Evolutionary conservation across 352 stramenopile genomes (phyloP).

Genomic region (Heterotrichella gracilis): DNA sequence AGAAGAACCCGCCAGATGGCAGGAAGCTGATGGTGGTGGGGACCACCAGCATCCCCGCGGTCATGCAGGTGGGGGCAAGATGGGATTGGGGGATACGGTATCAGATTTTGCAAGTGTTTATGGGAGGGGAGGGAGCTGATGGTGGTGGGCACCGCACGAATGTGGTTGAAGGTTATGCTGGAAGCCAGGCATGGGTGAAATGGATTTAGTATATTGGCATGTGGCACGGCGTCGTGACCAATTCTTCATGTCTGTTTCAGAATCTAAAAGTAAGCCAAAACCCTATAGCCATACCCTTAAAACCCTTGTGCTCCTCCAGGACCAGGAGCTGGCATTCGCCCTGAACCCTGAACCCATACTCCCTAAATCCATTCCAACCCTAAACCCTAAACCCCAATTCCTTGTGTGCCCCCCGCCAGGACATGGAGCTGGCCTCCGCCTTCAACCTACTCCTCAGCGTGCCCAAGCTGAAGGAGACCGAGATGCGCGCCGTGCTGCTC

Average conservation of each 20-base stretch:
- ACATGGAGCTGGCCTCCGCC: slow-evolving; percentile 30
- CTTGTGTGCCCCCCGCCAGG: too few species aligned
- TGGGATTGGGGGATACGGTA: background rate
- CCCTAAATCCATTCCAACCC: slow-evolving; percentile 25
- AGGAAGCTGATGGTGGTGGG: slow-evolving; percentile 33
- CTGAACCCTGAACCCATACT: background rate
- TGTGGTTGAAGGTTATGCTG: too few species aligned
- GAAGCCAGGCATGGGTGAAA: too few species aligned
- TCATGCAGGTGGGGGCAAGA: slow-evolving; percentile 4
- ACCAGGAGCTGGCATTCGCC: slow-evolving; percentile 55
- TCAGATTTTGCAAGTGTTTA: slow-evolving; percentile 15
- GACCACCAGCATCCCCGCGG: slow-evolving; percentile 15
- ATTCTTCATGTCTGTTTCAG: too few species aligned
- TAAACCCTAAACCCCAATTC: too few species aligned
- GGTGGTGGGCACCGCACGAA: slow-evolving; percentile 75
- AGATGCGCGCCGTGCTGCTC: background rate
- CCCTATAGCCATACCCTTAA: too few species aligned
- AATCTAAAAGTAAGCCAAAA: too few species aligned
- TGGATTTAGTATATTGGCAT: too few species aligned
- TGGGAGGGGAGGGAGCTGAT: slow-evolving; percentile 29
- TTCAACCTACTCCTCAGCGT: background rate
- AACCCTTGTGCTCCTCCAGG: slow-evolving; percentile 52
- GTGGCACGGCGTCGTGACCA: too few species aligned
- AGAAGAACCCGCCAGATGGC: slow-evolving; percentile 63
- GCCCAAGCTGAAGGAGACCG: slow-evolving; percentile 8